These are phyloP conservation scores for Paramecium sonneborni DNA, from an alignment of 73 alveolate species.

Conservation along the genomic window DNA sequence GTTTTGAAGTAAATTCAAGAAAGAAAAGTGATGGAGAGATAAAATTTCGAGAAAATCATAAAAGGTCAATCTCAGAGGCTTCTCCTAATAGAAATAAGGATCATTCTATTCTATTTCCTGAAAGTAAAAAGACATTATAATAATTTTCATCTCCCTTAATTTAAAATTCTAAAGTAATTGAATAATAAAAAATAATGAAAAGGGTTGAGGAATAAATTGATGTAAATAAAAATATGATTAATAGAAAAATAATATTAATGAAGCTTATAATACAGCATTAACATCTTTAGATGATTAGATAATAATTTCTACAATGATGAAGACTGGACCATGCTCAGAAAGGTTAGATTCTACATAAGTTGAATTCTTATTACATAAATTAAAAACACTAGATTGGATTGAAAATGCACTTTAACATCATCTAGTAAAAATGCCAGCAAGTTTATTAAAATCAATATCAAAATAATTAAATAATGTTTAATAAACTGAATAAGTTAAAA, in stretches of 20 bases:
- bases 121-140: not conserved
- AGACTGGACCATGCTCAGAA: slow-evolving; percentile 52
- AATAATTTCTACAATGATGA: slow-evolving; percentile 38
- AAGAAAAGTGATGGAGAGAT: not conserved
- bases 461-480: not conserved
- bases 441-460: slow-evolving; percentile 3
- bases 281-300: slow-evolving; percentile 45
- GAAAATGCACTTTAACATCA: slow-evolving; percentile 50
- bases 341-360: slow-evolving; percentile 31
- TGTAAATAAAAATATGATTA: not conserved
- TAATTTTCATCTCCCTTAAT: not conserved
- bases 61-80: not conserved
- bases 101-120: not conserved
- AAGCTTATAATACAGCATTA: slow-evolving; percentile 40
- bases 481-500: slow-evolving; percentile 22
- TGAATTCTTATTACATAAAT: slow-evolving; percentile 35
- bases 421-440: slow-evolving; percentile 34
- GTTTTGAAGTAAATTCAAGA: not conserved
- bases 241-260: slow-evolving; percentile 36
- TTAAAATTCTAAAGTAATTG: not conserved
- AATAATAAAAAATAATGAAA: not conserved
- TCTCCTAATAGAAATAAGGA: not conserved
- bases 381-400: slow-evolving; percentile 53
- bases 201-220: not conserved
- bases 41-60: not conserved